phyloP scores from a whole-genome alignment of 164 flowering plant genomes.

The Umbilicus rupestris region DNA sequence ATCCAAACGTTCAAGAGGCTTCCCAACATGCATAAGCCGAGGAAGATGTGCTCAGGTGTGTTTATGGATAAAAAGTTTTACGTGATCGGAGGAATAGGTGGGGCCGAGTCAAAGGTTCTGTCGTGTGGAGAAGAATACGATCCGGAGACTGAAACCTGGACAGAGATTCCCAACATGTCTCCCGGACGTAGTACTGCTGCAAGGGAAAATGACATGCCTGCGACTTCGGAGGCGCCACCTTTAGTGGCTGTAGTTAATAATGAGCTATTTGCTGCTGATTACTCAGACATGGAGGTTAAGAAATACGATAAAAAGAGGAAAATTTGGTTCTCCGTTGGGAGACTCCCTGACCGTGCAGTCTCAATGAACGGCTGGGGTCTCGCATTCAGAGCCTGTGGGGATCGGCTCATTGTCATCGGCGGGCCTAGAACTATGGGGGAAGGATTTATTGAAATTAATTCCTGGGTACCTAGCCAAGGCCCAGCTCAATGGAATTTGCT shows the following conservation, averaged over 20 bases:
- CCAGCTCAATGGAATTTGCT: slow-evolving; percentile 26
- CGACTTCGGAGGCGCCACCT: slow-evolving; percentile 35
- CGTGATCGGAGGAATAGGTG: slow-evolving; percentile 35
- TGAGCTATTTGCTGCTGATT: slow-evolving; percentile 34
- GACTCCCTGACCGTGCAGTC: slow-evolving; percentile 28
- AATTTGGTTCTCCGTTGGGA: slow-evolving; percentile 23
- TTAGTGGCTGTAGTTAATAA: slow-evolving; percentile 34
- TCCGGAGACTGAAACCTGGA: slow-evolving; percentile 22
- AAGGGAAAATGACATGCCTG: slow-evolving; percentile 14
- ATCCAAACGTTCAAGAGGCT: slow-evolving; percentile 21
- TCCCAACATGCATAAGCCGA: slow-evolving; percentile 29
- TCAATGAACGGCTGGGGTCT: slow-evolving; percentile 42
- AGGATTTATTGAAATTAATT: slow-evolving; percentile 26
- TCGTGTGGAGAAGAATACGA: slow-evolving; percentile 34
- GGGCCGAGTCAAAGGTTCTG: slow-evolving; percentile 15
- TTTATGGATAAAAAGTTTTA: slow-evolving; percentile 36
- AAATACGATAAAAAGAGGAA: slow-evolving; percentile 27
- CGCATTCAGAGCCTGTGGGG: slow-evolving; percentile 35
- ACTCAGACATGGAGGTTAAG: slow-evolving; percentile 22
- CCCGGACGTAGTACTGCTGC: slow-evolving; percentile 16
- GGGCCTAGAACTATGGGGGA: slow-evolving; percentile 22
- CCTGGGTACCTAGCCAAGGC: slow-evolving; percentile 26
- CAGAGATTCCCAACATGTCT: slow-evolving; percentile 30
- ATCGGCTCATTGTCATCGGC: slow-evolving; percentile 27
- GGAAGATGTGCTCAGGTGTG: slow-evolving; percentile 39